A percentile compares a stretch with the other conserved stretches of the same genome.
phyloP scores from a whole-genome alignment of 495 filamentous ascomycete species.

The Penicillium bialowiezense region DNA sequence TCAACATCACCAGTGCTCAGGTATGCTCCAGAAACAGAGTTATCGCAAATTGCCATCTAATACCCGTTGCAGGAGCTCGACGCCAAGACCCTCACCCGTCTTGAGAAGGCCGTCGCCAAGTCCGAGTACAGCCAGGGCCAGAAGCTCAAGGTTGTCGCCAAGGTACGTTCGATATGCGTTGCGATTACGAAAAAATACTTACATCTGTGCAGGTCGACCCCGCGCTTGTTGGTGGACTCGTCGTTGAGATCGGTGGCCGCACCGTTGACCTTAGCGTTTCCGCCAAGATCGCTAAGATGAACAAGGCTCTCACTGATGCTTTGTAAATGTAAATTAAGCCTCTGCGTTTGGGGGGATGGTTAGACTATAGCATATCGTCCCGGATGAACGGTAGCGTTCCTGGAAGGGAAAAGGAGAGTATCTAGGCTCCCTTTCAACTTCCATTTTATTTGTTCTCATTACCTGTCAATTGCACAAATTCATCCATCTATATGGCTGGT shows the following conservation, averaged over 20 bases:
- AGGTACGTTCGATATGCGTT: slow-evolving; percentile 49
- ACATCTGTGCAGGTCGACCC: slow-evolving; percentile 68
- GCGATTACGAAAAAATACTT: background rate
- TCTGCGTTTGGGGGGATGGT: slow-evolving; percentile 20
- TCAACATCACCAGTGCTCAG: slow-evolving; percentile 83
- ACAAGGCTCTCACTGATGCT: slow-evolving; percentile 95
- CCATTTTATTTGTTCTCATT: slow-evolving; percentile 29
- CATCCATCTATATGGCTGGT: background rate
- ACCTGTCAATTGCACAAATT: slow-evolving; percentile 28
- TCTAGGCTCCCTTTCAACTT: slow-evolving; percentile 6
- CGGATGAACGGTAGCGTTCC: slow-evolving; percentile 31
- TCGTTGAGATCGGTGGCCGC: slow-evolving; percentile 96
- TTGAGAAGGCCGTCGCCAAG: slow-evolving; percentile 87
- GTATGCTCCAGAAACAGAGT: slow-evolving; percentile 46
- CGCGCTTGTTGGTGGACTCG: slow-evolving; percentile 87
- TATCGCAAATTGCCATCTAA: background rate
- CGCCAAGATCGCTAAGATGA: slow-evolving; percentile 92
- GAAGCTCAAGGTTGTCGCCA: slow-evolving; percentile 95
- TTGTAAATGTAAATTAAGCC: slow-evolving; percentile 67
- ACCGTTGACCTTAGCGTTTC: slow-evolving; percentile 97
- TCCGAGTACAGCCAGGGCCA: slow-evolving; percentile 87
- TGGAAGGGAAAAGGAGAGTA: slow-evolving; percentile 13
- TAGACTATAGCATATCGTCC: slow-evolving; percentile 25
- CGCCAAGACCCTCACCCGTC: slow-evolving; percentile 73
- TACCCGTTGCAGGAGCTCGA: slow-evolving; percentile 71